These are phyloP conservation scores for Wickerhamomyces queroliae DNA, from an alignment of 805 yeast genomes.

Conservation along the genomic window DNA sequence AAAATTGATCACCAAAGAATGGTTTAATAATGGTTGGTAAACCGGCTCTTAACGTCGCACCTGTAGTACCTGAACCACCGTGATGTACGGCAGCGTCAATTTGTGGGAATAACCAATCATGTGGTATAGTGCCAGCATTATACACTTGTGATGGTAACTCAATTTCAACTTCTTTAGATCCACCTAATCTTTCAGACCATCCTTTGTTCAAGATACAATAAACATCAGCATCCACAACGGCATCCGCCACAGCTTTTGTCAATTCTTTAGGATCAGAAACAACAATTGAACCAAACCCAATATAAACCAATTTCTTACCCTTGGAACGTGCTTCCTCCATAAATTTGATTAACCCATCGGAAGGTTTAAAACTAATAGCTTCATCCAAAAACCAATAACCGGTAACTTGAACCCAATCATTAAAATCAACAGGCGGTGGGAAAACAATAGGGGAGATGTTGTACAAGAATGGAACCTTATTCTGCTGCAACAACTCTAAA, in stretches of 20 bases:
- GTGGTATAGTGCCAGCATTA: slow-evolving; percentile 73
- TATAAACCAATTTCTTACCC: slow-evolving; percentile 71
- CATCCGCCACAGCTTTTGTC: slow-evolving; percentile 72
- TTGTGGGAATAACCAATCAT: slow-evolving; percentile 89
- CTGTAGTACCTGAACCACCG: slow-evolving; percentile 97
- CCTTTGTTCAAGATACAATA: slow-evolving; percentile 88
- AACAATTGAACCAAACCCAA: slow-evolving; percentile 95
- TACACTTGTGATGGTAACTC: slow-evolving; percentile 61
- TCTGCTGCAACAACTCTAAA: slow-evolving; percentile 65
- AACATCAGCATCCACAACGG: slow-evolving; percentile 76
- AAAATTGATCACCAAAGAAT: slow-evolving; percentile 94
- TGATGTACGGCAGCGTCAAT: slow-evolving; percentile 95
- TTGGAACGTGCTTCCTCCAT: slow-evolving; percentile 54
- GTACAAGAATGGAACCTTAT: slow-evolving; percentile 81
- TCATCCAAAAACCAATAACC: slow-evolving; percentile 95
- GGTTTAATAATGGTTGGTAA: slow-evolving; percentile 89
- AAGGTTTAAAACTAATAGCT: slow-evolving; percentile 51
- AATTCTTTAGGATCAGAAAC: slow-evolving; percentile 76
- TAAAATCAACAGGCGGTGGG: slow-evolving; percentile 90
- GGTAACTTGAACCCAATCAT: slow-evolving; percentile 93
- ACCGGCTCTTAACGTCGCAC: slow-evolving; percentile 83
- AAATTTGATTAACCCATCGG: slow-evolving; percentile 49
- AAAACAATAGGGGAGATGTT: slow-evolving; percentile 84
- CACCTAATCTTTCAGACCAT: slow-evolving; percentile 76
- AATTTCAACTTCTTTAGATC: slow-evolving; percentile 30